A percentile compares a stretch with the other conserved stretches of the same genome.
Conservation (phyloP, 2,329 filamentous ascomycete species). For the Talaromyces sp. region DNA sequence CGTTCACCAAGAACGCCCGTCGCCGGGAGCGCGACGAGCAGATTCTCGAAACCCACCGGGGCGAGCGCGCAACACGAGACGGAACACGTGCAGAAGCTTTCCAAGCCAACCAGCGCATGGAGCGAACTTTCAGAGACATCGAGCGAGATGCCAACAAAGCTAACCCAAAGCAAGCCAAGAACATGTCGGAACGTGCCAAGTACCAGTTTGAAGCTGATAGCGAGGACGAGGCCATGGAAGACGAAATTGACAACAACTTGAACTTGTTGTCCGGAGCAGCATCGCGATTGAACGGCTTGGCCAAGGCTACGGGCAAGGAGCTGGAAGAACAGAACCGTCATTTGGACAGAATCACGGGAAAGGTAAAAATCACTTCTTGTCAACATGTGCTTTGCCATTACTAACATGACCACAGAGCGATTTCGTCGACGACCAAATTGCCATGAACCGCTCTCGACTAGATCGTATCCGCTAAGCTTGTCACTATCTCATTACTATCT, state of each 20-base stretch:
- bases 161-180: slow-evolving; percentile 47
- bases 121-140: slow-evolving; percentile 60
- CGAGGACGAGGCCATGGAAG: slow-evolving; percentile 63
- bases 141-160: slow-evolving; percentile 47
- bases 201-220: slow-evolving; percentile 76
- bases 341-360: slow-evolving; percentile 69
- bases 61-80: slow-evolving; percentile 52
- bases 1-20: slow-evolving; percentile 66
- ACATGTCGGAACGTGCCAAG: slow-evolving; percentile 59
- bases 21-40: slow-evolving; percentile 60
- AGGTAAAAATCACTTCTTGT: slow-evolving; percentile 49
- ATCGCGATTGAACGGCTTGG: slow-evolving; percentile 65
- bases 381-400: not conserved
- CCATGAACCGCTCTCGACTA: slow-evolving; percentile 67
- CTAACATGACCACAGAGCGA: slow-evolving; percentile 58
- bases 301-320: slow-evolving; percentile 67
- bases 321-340: slow-evolving; percentile 71
- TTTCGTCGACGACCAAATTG: slow-evolving; percentile 72
- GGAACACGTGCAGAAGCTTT: slow-evolving; percentile 51
- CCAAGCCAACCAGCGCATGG: slow-evolving; percentile 50
- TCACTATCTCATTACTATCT: not conserved
- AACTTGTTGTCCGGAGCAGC: slow-evolving; percentile 57
- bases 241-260: slow-evolving; percentile 63
- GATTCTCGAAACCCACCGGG: slow-evolving; percentile 59
- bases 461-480: slow-evolving; percentile 46